Conservation (phyloP, 2,329 filamentous ascomycete species). For the Botryotinia calthae region DNA sequence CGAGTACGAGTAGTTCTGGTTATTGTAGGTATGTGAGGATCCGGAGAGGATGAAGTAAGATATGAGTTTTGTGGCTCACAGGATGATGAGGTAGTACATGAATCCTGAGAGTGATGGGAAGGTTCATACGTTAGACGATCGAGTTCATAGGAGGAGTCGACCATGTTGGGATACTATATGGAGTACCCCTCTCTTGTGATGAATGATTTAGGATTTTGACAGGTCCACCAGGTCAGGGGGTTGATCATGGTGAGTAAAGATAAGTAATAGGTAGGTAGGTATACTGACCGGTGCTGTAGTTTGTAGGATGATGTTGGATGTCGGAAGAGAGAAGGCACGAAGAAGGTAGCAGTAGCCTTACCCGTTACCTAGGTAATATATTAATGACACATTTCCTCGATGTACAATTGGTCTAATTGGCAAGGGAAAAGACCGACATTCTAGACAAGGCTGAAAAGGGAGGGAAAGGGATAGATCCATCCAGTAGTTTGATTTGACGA, state of each 20-base stretch:
- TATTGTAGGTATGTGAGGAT: not conserved
- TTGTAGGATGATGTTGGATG: not conserved
- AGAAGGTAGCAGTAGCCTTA: not conserved
- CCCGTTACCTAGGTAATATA: not conserved
- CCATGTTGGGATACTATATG: not conserved
- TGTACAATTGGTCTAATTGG: not conserved
- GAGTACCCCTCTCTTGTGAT: not conserved
- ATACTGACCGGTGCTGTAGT: not conserved
- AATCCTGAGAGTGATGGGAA: not conserved
- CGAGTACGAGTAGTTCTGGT: slow-evolving; percentile 22
- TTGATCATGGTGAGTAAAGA: not conserved
- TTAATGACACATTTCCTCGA: not conserved
- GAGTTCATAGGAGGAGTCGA: not conserved
- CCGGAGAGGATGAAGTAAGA: not conserved
- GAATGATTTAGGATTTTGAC: not conserved
- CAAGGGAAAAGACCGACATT: not conserved
- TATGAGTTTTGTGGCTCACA: not conserved
- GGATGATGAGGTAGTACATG: not conserved
- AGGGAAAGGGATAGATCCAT: not conserved
- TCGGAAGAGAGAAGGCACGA: not conserved
- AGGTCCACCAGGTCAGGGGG: not conserved
- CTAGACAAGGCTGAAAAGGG: slow-evolving; percentile 3
- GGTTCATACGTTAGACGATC: slow-evolving; percentile 1
- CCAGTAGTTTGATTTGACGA: not conserved
- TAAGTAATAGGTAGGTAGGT: not conserved